Evolutionary conservation across 2,329 filamentous ascomycete species (phyloP), one percentile per base, ranked within the genome.

Genomic region (Trichoderma semiorbis): DNA sequence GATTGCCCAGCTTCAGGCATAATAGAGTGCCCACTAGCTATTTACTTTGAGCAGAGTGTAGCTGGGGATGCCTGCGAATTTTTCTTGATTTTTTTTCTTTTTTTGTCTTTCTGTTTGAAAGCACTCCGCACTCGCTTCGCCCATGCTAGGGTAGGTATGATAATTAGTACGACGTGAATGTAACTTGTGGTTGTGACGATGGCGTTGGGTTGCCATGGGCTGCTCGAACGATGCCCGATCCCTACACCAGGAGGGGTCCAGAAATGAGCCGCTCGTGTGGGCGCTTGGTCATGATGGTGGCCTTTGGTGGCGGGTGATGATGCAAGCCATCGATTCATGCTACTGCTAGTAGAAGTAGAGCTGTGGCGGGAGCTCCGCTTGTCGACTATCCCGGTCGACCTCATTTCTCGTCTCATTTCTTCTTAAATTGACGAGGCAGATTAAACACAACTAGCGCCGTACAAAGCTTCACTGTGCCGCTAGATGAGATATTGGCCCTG

Each of bases 401-500:
- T 72, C 66, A 70, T 72, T 72, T 72, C 58, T 43, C 60, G 24
- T 63, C 57, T 72, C 65, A 72, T 72, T 69, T 72, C 47, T 36
- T 62, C 28, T 53, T 26, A 53, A 69, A 62, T 69, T 61, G 57
- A 69, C 57, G 24, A 53, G 66, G 57, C 39, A 30, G n/a, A 60
- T 36, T 60, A 43, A 43, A 47, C 34, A 18, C 39, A 66, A 47
- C 62, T 71, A 50, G 53, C 32, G 61, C 16, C 21, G 14, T 18
- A 47, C 4, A 50, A n/a, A 11, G 18, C 60, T 26, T 68, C 53
- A 36, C 53, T 30, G 10, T 68, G 53, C 32, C 36, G 43, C 32
- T 30, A 32, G 34, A 16, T 24, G 34, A 47, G 12, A 26, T 14
- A n/a, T 32, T 16, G 5, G 24, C 26, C 30, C 50, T 57, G 24